These are phyloP conservation scores for Lyophyllum shimeji DNA, from an alignment of 768 basidiomycete genomes.

Conservation along the genomic window DNA sequence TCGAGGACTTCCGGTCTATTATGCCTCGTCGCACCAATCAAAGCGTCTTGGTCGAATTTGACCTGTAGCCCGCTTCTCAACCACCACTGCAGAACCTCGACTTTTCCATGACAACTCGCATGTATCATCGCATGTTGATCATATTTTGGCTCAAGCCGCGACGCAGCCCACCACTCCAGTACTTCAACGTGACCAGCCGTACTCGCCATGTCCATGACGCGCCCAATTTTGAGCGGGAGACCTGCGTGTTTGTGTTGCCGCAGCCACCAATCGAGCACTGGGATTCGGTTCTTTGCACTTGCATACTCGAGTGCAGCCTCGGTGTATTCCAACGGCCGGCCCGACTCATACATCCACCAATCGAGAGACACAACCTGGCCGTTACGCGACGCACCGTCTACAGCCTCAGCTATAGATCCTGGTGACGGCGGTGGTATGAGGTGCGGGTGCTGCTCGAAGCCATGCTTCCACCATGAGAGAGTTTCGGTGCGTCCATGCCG, in stretches of 20 bases:
- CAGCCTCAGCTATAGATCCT: constrained; percentile 60
- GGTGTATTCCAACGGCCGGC: constrained; percentile 68
- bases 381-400: constrained; percentile 77
- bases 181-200: constrained; percentile 73
- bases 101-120: constrained; percentile 77
- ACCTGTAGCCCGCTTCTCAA: constrained; percentile 72
- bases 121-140: constrained; percentile 75
- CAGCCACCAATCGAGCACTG: constrained; percentile 85
- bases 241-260: constrained; percentile 45
- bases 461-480: constrained; percentile 81
- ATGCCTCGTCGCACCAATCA: constrained; percentile 78
- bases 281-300: constrained; percentile 73
- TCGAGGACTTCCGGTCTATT: constrained; percentile 80
- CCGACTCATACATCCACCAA: constrained; percentile 80
- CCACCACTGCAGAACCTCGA: constrained; percentile 86
- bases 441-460: constrained; percentile 58
- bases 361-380: constrained; percentile 75
- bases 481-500: constrained; percentile 70
- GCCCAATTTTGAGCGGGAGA: constrained; percentile 76
- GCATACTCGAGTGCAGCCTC: constrained; percentile 80
- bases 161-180: constrained; percentile 85
- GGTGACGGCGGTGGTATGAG: constrained; percentile 55
- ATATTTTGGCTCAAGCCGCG: constrained; percentile 76
- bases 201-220: constrained; percentile 84
- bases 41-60: constrained; percentile 76